phyloP scores from a whole-genome alignment of 164 flowering plant genomes.

The Stephania yunnanensis region DNA sequence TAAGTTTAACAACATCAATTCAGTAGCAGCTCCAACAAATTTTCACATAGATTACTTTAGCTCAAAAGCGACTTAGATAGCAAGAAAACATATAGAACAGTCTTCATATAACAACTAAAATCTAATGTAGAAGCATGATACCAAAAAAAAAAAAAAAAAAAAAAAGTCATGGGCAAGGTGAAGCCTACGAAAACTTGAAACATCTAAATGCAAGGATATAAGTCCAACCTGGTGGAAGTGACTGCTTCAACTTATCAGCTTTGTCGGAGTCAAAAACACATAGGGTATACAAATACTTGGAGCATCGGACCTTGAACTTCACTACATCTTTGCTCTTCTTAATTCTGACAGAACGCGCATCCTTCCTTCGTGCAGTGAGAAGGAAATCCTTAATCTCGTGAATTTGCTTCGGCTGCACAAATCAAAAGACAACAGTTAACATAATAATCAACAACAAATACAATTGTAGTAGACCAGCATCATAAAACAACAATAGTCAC shows the following conservation, averaged over 20 bases:
- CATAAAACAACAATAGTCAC: not conserved
- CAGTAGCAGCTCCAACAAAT: too few relatives aligned
- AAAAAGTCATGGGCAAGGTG: too few relatives aligned
- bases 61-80: too few relatives aligned
- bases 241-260: slow-evolving; percentile 81
- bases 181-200: too few relatives aligned
- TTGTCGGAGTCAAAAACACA: slow-evolving; percentile 68
- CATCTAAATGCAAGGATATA: too few relatives aligned
- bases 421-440: not conserved
- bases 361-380: slow-evolving; percentile 81
- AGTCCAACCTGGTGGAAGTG: slow-evolving; percentile 71
- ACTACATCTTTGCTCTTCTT: slow-evolving; percentile 76
- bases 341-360: slow-evolving; percentile 72
- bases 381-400: slow-evolving; percentile 86
- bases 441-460: not conserved
- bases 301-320: slow-evolving; percentile 81
- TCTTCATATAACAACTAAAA: too few relatives aligned
- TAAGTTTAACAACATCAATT: too few relatives aligned
- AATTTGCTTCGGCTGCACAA: slow-evolving; percentile 67
- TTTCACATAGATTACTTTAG: too few relatives aligned
- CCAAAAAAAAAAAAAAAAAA: too few relatives aligned
- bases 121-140: too few relatives aligned
- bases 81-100: too few relatives aligned
- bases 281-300: slow-evolving; percentile 68
- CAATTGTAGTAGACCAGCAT: not conserved